Conservation (phyloP, 495 filamentous ascomycete genomes). For the Penicillium flavigenum region DNA sequence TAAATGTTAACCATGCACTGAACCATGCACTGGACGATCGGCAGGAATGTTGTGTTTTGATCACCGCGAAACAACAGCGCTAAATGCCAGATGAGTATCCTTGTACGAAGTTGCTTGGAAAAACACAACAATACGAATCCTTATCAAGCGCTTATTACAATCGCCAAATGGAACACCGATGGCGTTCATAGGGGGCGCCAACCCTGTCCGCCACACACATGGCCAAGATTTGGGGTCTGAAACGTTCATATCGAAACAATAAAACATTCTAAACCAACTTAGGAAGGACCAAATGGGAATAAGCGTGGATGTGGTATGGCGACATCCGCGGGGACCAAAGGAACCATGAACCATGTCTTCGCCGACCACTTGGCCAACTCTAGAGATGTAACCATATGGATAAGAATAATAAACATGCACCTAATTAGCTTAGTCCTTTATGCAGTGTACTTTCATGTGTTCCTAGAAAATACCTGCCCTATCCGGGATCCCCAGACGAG, state of each 20-base stretch:
- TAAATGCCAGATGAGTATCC: constrained; percentile 2
- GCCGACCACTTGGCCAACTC: constrained; percentile 5
- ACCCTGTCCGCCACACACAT: not conserved
- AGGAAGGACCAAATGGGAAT: not conserved
- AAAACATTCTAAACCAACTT: not conserved
- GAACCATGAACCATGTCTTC: constrained; percentile 10
- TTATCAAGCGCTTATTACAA: not conserved
- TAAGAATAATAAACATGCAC: not conserved
- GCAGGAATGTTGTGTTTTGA: not conserved
- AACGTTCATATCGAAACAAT: not conserved
- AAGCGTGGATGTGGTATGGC: not conserved
- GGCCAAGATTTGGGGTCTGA: not conserved
- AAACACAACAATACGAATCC: not conserved
- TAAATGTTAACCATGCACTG: not conserved
- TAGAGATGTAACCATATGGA: not conserved
- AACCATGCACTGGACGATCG: not conserved
- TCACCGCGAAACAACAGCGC: constrained; percentile 3
- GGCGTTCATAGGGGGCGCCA: constrained; percentile 1
- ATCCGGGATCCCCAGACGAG: not conserved
- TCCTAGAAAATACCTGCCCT: not conserved
- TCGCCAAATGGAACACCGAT: not conserved
- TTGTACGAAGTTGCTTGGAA: not conserved
- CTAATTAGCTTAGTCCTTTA: not conserved
- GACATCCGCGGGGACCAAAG: constrained; percentile 9
- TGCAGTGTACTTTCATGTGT: not conserved